Percentiles rank a stretch among this genome's conserved stretches.
phyloP scores from a whole-genome alignment of 441 rosid genomes.

The Euphorbia celastroides region DNA sequence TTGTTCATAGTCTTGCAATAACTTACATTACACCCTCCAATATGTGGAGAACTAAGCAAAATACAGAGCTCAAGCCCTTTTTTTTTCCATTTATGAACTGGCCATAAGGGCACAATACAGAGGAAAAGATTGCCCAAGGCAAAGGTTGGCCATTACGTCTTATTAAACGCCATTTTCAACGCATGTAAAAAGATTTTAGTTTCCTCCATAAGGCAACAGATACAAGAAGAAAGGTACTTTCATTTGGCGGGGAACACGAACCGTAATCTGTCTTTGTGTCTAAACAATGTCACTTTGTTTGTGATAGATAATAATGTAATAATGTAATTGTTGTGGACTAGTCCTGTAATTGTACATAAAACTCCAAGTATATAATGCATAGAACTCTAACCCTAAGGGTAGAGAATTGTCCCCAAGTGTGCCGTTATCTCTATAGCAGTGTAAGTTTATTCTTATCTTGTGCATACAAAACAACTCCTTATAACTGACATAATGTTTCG shows the following conservation, averaged over 20 bases:
- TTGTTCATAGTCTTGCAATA: conserved; percentile 17
- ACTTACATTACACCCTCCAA: conserved; percentile 10
- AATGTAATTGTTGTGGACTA: no score
- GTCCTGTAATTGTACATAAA: no score
- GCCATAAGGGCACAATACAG: conserved; percentile 15
- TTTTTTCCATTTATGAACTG: conserved; percentile 9
- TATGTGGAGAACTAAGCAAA: conserved; percentile 1
- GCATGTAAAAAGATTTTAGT: conserved; percentile 15
- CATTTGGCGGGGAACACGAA: conserved; percentile 76
- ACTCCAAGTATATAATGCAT: no score
- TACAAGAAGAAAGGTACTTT: conserved; percentile 29
- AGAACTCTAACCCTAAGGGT: no score
- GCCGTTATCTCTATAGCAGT: no score
- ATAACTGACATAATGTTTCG: no score
- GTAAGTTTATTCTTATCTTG: no score
- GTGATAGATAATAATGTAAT: no score
- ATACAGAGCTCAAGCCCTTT: conserved; percentile 12
- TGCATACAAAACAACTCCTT: no score
- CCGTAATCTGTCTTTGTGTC: conserved; percentile 72
- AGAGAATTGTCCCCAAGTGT: no score
- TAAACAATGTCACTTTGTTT: conserved; percentile 54
- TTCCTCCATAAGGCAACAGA: conserved; percentile 25
- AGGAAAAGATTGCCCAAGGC: conserved; percentile 17
- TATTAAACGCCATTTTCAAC: conserved; percentile 32
- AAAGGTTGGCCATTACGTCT: conserved; percentile 23